Percentiles rank a stretch among this genome's conserved stretches.
phyloP scores from a whole-genome alignment of 305 asterid species.

The Fraxinus greggii region DNA sequence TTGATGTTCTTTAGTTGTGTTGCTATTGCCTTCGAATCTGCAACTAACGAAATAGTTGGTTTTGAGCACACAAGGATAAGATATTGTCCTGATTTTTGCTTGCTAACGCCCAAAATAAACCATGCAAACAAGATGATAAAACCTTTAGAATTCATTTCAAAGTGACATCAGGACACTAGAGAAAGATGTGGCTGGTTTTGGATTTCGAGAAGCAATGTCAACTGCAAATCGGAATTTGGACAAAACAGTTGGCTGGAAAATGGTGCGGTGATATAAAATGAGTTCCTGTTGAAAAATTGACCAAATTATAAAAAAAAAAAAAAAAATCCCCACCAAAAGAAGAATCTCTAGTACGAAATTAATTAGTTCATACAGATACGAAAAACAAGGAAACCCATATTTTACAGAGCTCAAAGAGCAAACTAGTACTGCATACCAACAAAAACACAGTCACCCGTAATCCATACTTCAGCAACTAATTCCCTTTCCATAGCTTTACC shows the following conservation, averaged over 20 bases:
- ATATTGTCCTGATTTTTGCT: not conserved
- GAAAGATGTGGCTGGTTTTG: not conserved
- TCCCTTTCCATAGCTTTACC: constrained; percentile 20
- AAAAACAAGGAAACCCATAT: not conserved
- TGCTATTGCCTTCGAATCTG: not conserved
- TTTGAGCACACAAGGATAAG: not conserved
- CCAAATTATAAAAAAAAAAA: not conserved
- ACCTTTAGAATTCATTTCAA: not conserved
- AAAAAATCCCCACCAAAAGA: not conserved
- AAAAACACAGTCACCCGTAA: not conserved
- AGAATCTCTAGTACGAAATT: not conserved
- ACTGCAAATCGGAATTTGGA: not conserved
- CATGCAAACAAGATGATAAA: not conserved
- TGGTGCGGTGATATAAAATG: not conserved
- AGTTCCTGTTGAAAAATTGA: not conserved
- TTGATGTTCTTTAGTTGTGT: not conserved
- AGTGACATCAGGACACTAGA: not conserved
- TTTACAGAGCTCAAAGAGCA: not conserved
- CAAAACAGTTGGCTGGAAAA: not conserved
- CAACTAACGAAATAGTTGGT: not conserved
- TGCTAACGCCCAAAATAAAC: not conserved
- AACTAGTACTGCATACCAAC: not conserved
- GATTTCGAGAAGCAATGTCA: not conserved
- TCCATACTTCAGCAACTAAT: not conserved
- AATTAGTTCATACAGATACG: not conserved